Evolutionary conservation across 495 filamentous ascomycete genomes (phyloP), one percentile per base, ranked within the genome.

Genomic region (Penicillium canescens): DNA sequence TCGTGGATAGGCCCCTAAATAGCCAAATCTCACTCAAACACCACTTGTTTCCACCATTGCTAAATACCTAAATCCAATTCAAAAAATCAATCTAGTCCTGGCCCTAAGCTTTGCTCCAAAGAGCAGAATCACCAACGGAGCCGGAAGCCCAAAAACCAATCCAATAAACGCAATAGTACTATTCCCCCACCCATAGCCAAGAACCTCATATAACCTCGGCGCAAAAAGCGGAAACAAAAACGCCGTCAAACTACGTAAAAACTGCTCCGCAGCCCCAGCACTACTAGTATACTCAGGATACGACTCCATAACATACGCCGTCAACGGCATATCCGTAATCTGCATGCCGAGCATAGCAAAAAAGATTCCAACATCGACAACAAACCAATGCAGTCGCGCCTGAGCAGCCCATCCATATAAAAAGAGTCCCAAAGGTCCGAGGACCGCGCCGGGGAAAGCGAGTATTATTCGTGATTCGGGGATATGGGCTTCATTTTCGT

Each of bases 171-270:
- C 54, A 42, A 62, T 52, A 9, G 55, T 62, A 34, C 36, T 57
- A 55, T 86, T 85, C 0, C 83, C 83, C 74, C 82, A 85, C 0
- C 83, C 82, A 4, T 80, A 67, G 0, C 83, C 82, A 1, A 87
- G 63, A 1, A 56, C 60, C 6, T 70, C 42, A 48, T 84, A 86
- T 79, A 87, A 81, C 21, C 75, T 69, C 9, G 77, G 72, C 24
- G 77, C 83, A 24, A 75, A 77, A 2, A 86, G 68, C 1, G 83
- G 82, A 11, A 87, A 70, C 5, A 81, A 66, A 35, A 61, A 57
- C 4, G 59, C 58, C 6, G 58, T 61, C 18, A 61, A 16, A 18
- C 59, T 57, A 6, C 59, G 37, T 36, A 50, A 3, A 42, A 61
- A 61, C 26, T 54, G 53, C n/a, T 36, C 28, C 3, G 58, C 54